Evolutionary conservation across 371 early-diverging fungal genomes (phyloP).

Genomic region (Rhizopus sp.): DNA sequence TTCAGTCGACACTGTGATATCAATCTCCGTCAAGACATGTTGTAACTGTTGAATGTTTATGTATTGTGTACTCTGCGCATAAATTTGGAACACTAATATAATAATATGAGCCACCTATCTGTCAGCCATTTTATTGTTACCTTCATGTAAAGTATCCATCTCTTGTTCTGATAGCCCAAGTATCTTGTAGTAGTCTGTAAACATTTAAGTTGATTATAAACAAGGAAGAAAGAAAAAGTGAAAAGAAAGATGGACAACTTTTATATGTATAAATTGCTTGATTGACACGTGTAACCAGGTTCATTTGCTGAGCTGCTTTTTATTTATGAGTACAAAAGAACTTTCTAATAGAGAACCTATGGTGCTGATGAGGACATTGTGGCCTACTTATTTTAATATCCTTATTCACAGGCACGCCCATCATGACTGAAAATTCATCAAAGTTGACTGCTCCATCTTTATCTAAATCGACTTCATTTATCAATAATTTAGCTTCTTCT

Average conservation of each 20-base stretch:
- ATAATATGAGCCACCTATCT: background rate
- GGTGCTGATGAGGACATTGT: constrained; percentile 24
- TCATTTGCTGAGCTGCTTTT: background rate
- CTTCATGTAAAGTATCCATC: constrained; percentile 20
- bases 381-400: constrained; percentile 2
- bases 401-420: constrained; percentile 29
- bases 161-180: constrained; percentile 22
- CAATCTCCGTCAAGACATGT: constrained; percentile 72
- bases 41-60: constrained; percentile 64
- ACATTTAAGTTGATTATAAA: constrained; percentile 12
- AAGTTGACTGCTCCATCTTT: constrained; percentile 47
- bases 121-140: constrained; percentile 3
- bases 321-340: constrained; percentile 36
- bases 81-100: constrained; percentile 39
- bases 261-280: background rate
- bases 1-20: constrained; percentile 53
- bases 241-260: background rate
- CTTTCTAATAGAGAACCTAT: constrained; percentile 30
- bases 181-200: constrained; percentile 1
- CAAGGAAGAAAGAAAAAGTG: background rate
- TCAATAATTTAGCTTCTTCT: constrained; percentile 39
- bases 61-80: constrained; percentile 55
- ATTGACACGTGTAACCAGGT: background rate
- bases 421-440: constrained; percentile 44
- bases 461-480: constrained; percentile 42